A percentile compares a stretch with the other conserved stretches of the same genome.
Evolutionary conservation across 192 early-diverging fungal genomes (phyloP).

Genomic region (Phycomyces nitens): DNA sequence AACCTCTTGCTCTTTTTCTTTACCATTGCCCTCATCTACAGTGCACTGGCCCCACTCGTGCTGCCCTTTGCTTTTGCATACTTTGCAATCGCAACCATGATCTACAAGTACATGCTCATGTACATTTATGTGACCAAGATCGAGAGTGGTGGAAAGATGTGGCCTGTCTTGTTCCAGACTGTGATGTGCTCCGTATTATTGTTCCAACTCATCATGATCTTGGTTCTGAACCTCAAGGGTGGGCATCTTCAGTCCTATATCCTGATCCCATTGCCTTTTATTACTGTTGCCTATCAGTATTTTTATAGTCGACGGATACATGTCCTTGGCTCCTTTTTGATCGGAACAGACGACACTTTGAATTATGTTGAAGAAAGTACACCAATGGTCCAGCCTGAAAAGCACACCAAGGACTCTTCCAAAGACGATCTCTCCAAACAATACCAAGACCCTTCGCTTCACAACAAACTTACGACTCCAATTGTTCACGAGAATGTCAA

Average conservation of each 20-base stretch:
- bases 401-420: not conserved
- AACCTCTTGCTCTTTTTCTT: conserved; percentile 67
- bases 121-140: conserved; percentile 70
- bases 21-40: conserved; percentile 70
- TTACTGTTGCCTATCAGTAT: conserved; percentile 53
- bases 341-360: conserved; percentile 31
- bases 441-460: conserved; percentile 64
- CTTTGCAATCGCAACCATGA: conserved; percentile 61
- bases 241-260: conserved; percentile 43
- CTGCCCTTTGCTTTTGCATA: conserved; percentile 64
- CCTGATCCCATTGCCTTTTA: conserved; percentile 60
- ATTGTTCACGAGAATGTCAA: conserved; percentile 65
- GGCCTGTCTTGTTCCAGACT: conserved; percentile 67
- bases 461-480: conserved; percentile 53
- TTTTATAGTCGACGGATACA: conserved; percentile 40
- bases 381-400: not conserved
- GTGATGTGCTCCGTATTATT: conserved; percentile 58
- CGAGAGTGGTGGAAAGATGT: conserved; percentile 72
- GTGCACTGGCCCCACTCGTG: conserved; percentile 66
- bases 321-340: conserved; percentile 9
- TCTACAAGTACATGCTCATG: conserved; percentile 74
- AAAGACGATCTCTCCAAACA: conserved; percentile 41
- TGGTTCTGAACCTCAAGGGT: conserved; percentile 51
- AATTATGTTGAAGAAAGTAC: conserved; percentile 40
- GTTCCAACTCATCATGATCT: conserved; percentile 67